Conservation (phyloP, 345 rosid species). For the Acer negundo region DNA sequence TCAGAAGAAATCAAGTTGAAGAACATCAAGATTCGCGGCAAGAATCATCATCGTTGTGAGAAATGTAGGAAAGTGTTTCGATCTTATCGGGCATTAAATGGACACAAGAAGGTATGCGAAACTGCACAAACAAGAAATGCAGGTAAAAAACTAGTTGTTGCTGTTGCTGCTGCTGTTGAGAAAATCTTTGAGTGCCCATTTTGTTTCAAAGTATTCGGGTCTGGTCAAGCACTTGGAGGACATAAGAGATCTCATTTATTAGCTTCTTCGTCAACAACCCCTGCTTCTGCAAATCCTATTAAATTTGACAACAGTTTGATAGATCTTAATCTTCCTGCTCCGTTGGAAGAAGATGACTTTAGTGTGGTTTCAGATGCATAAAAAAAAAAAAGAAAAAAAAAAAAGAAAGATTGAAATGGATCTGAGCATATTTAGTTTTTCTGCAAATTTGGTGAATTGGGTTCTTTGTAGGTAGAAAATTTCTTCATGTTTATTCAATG, state of each 20-base stretch:
- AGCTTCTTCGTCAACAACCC: slow-evolving; percentile 26
- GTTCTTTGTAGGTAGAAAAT: slow-evolving; percentile 16
- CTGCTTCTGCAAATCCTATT: slow-evolving; percentile 19
- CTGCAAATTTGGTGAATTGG: background rate
- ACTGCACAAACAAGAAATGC: slow-evolving; percentile 26
- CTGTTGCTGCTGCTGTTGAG: slow-evolving; percentile 7
- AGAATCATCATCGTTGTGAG: slow-evolving; percentile 42
- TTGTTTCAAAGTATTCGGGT: slow-evolving; percentile 61
- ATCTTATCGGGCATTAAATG: slow-evolving; percentile 56
- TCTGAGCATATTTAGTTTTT: background rate
- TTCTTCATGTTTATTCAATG: background rate
- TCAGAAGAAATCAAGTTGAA: slow-evolving; percentile 35
- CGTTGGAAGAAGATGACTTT: slow-evolving; percentile 61
- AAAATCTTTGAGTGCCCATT: slow-evolving; percentile 59
- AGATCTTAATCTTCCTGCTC: slow-evolving; percentile 98
- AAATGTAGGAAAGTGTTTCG: slow-evolving; percentile 58
- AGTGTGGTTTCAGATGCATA: slow-evolving; percentile 54
- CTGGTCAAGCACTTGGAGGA: slow-evolving; percentile 85
- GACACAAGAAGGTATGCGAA: slow-evolving; percentile 42
- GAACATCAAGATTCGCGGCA: slow-evolving; percentile 27
- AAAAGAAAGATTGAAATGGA: slow-evolving; percentile 10
- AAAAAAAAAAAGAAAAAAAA: slow-evolving; percentile 15
- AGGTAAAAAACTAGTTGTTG: slow-evolving; percentile 7
- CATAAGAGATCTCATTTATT: slow-evolving; percentile 77
- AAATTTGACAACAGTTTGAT: slow-evolving; percentile 43